A percentile compares a stretch with the other conserved stretches of the same genome.
Conservation (phyloP, 139 green algal genomes). For the Yamagishiella unicocca region DNA sequence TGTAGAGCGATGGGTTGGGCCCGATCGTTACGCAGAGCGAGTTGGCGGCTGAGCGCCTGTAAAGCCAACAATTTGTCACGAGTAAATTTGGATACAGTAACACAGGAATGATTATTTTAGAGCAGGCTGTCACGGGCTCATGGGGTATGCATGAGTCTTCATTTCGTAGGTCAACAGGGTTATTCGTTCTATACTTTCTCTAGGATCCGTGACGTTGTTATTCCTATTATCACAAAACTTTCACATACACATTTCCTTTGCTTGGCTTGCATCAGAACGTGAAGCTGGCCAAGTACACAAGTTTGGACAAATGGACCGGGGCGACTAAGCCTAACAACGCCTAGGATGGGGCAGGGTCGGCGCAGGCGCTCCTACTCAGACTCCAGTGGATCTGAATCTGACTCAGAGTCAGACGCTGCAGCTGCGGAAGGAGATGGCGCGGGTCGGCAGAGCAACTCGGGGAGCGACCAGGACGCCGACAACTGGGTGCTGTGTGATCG, state of each 20-base stretch:
- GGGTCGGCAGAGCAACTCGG: neutral
- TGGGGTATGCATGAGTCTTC: too few relatives aligned
- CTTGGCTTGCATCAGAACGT: neutral
- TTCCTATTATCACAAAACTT: neutral
- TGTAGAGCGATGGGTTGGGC: too few relatives aligned
- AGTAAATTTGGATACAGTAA: too few relatives aligned
- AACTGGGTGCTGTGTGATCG: conserved; percentile 89
- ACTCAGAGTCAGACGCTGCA: neutral
- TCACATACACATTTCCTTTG: neutral
- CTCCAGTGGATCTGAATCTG: conserved; percentile 1
- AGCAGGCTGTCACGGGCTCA: too few relatives aligned
- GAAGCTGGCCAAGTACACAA: too few relatives aligned
- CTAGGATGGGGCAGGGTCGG: neutral
- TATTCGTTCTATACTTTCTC: too few relatives aligned
- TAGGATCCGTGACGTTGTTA: neutral
- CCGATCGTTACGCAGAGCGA: too few relatives aligned
- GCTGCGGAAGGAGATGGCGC: neutral
- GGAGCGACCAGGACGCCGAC: conserved; percentile 16
- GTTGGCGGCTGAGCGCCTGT: too few relatives aligned
- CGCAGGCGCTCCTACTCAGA: neutral
- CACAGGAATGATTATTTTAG: too few relatives aligned
- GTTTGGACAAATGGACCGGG: neutral
- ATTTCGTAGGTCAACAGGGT: too few relatives aligned
- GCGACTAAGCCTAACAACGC: neutral
- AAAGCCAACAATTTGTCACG: too few relatives aligned